Evolutionary conservation across 495 filamentous ascomycete genomes (phyloP).

Genomic region (Podospora australis): DNA sequence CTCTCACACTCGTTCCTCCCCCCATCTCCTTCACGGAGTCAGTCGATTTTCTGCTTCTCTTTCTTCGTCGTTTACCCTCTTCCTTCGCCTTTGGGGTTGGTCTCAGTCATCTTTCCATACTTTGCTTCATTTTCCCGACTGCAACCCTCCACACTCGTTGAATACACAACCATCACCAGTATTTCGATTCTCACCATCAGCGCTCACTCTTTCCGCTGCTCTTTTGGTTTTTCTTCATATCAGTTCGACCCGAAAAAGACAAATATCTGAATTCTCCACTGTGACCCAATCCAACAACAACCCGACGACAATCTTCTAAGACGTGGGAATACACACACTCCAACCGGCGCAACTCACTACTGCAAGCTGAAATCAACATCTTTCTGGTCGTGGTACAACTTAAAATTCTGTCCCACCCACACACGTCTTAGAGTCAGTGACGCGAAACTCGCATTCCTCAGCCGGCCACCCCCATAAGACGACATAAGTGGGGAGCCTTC

Average conservation of each 20-base stretch:
- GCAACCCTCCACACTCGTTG: constrained; percentile 10
- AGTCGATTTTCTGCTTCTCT: constrained; percentile 1
- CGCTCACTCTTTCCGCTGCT: constrained; percentile 9
- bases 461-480: background rate
- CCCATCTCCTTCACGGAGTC: constrained; percentile 6
- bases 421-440: background rate
- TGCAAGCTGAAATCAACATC: too few species aligned
- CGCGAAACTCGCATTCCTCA: background rate
- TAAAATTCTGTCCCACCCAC: background rate
- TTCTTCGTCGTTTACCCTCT: background rate
- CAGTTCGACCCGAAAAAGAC: background rate
- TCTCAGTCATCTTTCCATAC: too few species aligned
- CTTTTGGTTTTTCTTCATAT: background rate
- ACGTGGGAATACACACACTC: too few species aligned
- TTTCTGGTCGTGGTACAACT: too few species aligned
- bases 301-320: too few species aligned
- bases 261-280: background rate
- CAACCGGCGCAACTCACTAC: background rate
- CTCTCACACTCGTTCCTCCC: background rate
- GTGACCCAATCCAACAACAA: background rate
- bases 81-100: too few species aligned
- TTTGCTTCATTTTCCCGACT: background rate
- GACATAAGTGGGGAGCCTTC: background rate
- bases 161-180: background rate
- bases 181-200: constrained; percentile 8